Evolutionary conservation across 192 early-diverging fungal species (phyloP), one percentile per base, ranked within the genome.

Genomic region (Lobosporangium transversale): DNA sequence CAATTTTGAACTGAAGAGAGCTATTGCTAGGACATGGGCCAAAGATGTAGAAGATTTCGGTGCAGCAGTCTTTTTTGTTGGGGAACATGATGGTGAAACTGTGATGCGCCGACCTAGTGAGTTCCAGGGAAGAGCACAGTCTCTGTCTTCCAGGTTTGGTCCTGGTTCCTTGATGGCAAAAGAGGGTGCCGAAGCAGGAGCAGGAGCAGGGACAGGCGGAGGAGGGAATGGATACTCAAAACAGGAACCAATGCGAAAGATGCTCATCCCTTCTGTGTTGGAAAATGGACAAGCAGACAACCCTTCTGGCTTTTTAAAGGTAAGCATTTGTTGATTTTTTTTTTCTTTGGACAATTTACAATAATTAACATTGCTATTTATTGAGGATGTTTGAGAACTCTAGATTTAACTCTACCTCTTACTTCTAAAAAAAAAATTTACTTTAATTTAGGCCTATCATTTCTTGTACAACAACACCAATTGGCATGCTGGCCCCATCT

Each of bases 381-480:
- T 45, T 14, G 15, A 20, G 15, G 14, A n/a, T n/a, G 14, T 14
- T 45, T 45, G 44, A 15, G 15, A 4, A 9, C 4, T 3, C 15
- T 45, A 4, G 44, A 8, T 14, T 14, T 45, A 20, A 20, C 15
- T 45, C 15, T 14, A 20, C 21, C 15, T 8, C 21, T 45, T 4
- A 45, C 15, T 20, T 3, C 15, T 4, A 8, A 15, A 45, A 4
- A 20, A 45, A 45, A 45, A 14, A 3, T 3, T 45, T 9, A 20
- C 14, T 20, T 6, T 23, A 23, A 17, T 40, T 6, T 67, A 76
- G 73, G 58, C 73, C 0, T 76, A 67, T 31, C 53, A 76, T 26
- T 76, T 76, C 44, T n/a, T 76, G 15, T 67, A 76, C 64, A 76
- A 76, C 44, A 76, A 76, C 53, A 67, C 73, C 30, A 66, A 67